Conservation (phyloP, 768 basidiomycete species). For the Royoungia palumana region DNA sequence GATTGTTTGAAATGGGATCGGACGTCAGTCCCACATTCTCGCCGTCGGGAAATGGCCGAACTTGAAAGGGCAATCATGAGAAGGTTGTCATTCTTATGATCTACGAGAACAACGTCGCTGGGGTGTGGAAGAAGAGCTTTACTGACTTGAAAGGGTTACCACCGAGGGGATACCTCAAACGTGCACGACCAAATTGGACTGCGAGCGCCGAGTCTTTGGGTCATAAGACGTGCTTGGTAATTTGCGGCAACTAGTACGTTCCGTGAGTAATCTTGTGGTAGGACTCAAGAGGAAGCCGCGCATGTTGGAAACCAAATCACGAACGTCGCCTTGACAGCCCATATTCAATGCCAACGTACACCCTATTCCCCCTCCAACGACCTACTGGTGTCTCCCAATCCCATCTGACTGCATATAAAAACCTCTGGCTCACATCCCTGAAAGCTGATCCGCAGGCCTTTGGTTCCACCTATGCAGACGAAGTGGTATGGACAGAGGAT, state of each 20-base stretch:
- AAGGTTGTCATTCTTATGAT: conserved; percentile 22
- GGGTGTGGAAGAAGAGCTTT: no score
- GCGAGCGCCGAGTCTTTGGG: no score
- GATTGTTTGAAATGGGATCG: conserved; percentile 25
- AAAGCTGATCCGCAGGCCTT: conserved; percentile 22
- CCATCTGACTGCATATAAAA: conserved; percentile 25
- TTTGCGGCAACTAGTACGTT: no score
- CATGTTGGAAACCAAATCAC: no score
- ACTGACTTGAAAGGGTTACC: no score
- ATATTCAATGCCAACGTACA: conserved; percentile 9
- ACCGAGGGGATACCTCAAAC: no score
- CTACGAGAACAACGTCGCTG: conserved; percentile 12
- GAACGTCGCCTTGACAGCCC: no score
- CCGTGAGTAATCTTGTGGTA: no score
- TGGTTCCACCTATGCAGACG: conserved; percentile 19
- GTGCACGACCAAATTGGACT: no score
- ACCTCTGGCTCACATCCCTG: conserved; percentile 22
- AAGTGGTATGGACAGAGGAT: conserved; percentile 18
- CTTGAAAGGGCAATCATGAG: background rate
- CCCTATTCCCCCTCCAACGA: conserved; percentile 13
- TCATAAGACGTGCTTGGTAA: no score
- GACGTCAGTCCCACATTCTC: conserved; percentile 13
- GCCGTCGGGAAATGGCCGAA: background rate
- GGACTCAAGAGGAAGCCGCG: no score
- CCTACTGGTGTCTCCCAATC: no score